A percentile compares a stretch with the other conserved stretches of the same genome.
phyloP scores from a whole-genome alignment of 2,329 filamentous ascomycete genomes.

The Penicillium digitatum region DNA sequence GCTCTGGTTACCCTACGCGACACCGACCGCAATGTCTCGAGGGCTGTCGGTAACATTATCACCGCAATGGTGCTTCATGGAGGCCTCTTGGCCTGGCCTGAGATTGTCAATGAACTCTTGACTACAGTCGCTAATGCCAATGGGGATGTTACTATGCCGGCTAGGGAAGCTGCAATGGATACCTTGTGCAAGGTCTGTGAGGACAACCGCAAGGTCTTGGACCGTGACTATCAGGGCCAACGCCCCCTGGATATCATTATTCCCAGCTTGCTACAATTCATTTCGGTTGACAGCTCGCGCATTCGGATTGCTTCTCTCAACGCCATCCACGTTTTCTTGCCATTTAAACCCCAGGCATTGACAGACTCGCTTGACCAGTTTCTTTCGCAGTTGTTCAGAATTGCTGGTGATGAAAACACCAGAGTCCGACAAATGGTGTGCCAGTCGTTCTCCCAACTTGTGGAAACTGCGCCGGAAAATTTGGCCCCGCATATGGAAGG shows the following conservation, averaged over 20 bases:
- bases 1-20: constrained; percentile 79
- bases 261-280: constrained; percentile 85
- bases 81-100: constrained; percentile 85
- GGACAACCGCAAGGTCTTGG: constrained; percentile 82
- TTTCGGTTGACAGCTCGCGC: constrained; percentile 68
- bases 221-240: constrained; percentile 83
- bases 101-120: constrained; percentile 78
- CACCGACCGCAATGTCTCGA: constrained; percentile 74
- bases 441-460: constrained; percentile 84
- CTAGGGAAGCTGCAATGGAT: constrained; percentile 90
- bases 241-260: constrained; percentile 83
- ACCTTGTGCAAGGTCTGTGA: constrained; percentile 95
- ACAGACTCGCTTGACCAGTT: constrained; percentile 75
- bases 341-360: constrained; percentile 77
- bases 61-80: constrained; percentile 84
- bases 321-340: constrained; percentile 87
- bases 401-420: constrained; percentile 70
- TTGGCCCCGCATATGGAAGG: constrained; percentile 82
- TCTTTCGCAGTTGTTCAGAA: constrained; percentile 74
- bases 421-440: constrained; percentile 92
- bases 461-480: constrained; percentile 86
- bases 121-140: constrained; percentile 69
- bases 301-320: constrained; percentile 76
- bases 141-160: constrained; percentile 63
- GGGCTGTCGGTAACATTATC: constrained; percentile 86